phyloP scores from a whole-genome alignment of 2,329 filamentous ascomycete genomes.

The Didymella pomorum region DNA sequence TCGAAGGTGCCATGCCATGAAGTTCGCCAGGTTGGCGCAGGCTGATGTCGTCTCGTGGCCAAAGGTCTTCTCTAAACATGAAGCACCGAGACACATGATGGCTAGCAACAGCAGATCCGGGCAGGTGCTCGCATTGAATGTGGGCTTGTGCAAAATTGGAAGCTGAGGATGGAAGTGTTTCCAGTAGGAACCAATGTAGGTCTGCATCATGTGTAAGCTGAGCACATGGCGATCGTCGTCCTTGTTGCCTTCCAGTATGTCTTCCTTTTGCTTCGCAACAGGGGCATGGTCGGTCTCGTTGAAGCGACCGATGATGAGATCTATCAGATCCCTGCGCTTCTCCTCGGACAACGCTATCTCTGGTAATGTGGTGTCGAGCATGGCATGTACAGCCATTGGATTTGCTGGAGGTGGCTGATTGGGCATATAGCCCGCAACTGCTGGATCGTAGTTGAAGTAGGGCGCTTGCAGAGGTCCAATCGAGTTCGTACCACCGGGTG shows the following conservation, averaged over 20 bases:
- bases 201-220: conserved; percentile 94
- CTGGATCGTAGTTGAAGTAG: conserved; percentile 60
- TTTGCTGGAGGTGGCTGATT: conserved; percentile 69
- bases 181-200: conserved; percentile 90
- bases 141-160: conserved; percentile 92
- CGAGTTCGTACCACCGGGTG: conserved; percentile 50
- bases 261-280: conserved; percentile 76
- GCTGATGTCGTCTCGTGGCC: conserved; percentile 75
- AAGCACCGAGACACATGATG: conserved; percentile 92
- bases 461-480: conserved; percentile 57
- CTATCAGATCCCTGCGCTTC: conserved; percentile 82
- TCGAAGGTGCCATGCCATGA: conserved; percentile 89
- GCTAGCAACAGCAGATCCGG: conserved; percentile 84
- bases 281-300: conserved; percentile 80
- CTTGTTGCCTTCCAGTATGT: conserved; percentile 79
- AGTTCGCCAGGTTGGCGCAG: conserved; percentile 85
- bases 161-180: conserved; percentile 92
- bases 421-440: conserved; percentile 58
- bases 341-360: conserved; percentile 85
- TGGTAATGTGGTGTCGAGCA: conserved; percentile 80
- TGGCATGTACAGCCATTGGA: conserved; percentile 87
- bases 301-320: conserved; percentile 82
- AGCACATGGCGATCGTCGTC: conserved; percentile 69
- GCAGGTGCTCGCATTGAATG: conserved; percentile 86
- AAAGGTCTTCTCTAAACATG: conserved; percentile 84